Evolutionary conservation across 805 yeast species (phyloP), one percentile per base, ranked within the genome.

Genomic region (Cyberlindnera japonica): DNA sequence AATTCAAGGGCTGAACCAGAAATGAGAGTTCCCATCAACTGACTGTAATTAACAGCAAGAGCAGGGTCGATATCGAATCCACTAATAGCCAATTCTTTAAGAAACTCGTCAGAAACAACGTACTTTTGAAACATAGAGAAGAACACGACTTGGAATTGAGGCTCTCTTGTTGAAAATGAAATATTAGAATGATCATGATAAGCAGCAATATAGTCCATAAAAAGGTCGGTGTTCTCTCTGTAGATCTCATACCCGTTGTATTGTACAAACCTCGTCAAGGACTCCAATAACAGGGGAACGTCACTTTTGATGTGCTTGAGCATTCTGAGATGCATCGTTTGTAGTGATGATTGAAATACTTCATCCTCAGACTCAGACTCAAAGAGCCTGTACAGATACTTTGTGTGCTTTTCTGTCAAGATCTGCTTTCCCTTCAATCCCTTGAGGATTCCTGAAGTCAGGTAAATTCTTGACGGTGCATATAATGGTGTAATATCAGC

Each of bases 381-480:
- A 45, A 68, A 72, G 8, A 75, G 50, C 13, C 58, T 53, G 17
- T 53, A 49, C 3, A 77, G 38, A 4, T 56, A 25, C 2, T 35
- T 16, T 2, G 71, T 37, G 24, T 71, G 68, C 0, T 33, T 10
- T 5, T 40, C 6, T 3, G 32, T 37, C 11, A 71, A 40, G 3
- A 61, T 33, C 28, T 52, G 27, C 17, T 39, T 15, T 4, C 52
- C 57, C 14, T 58, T 49, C 18, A 83, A 59, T 1, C 85, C 89
- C n/a, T 63, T 50, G 9, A 73, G 52, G 11, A 86, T 47, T 5
- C 93, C 95, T 21, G 65, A 56, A 1, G 77, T 51, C 3, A 82
- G 55, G 45, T 77, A 83, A 3, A 83, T 69, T 57, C 84, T 75
- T 0, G 88, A 77, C 3, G 89, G 87, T 47, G 80, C 95, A 62